Base-by-base conservation (phyloP, 2,329 filamentous ascomycete species). In the Chaetoscypha palmicola region DNA sequence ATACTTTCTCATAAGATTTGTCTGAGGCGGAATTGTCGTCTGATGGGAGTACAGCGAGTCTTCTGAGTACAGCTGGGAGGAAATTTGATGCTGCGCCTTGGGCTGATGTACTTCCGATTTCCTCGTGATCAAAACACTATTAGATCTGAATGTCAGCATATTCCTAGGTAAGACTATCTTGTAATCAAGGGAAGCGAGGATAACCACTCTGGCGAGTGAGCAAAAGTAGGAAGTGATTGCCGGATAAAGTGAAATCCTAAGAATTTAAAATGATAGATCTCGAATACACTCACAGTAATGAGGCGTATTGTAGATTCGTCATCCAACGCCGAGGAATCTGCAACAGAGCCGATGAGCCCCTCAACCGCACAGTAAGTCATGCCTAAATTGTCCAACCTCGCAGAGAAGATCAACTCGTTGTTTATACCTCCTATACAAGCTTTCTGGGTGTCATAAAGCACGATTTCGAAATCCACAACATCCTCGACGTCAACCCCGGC, bases 51-150 rank as follows among this genome's bases (percentile, higher is more conserved):
- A 87, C 83, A 1, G 87, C 92, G 14, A 98, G 76, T 43, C 92
- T 86, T 49, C 86, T 84, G 42, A 97, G 76, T 36, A 97, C 82
- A 19, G 87, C 78, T 1, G 92, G 91, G 14, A 98, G 76, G 46
- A 95, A 75, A 66, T 95, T 95, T 3, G 88, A 95, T 67, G 94
- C 81, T 14, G 92, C 92, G 49, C 92, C 92, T 61, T 98, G 92
- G 4, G 91, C 90, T 2, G 89, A 94, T 46, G 78, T 81, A 49
- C 87, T 94, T 42, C 92, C 92, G 59, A 98, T 92, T 64, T 98
- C 92, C 66, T 98, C 92, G 68, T 98, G 90, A 63, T 98, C 92
- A 64, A 98, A 98, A 66, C 91, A 86, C n/a, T n/a, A n/a, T n/a
- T n/a, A n/a, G n/a, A n/a, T n/a, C n/a, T n/a, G n/a, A n/a, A n/a